phyloP scores from a whole-genome alignment of 192 early-diverging fungal genomes.

The Haplosporangium gracile region DNA sequence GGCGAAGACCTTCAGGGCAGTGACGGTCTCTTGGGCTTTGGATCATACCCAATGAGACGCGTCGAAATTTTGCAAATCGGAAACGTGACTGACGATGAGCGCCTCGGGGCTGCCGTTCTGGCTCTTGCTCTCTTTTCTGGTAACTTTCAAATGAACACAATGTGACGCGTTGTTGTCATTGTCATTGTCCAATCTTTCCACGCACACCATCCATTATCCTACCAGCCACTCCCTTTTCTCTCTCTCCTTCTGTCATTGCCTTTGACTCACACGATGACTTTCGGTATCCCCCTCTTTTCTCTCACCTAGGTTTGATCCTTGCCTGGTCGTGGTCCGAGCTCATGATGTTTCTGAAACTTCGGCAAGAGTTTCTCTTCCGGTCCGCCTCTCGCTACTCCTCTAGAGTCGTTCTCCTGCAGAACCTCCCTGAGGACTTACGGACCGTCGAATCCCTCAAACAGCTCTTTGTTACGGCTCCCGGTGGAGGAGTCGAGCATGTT shows the following conservation, averaged over 20 bases:
- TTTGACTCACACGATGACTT: not conserved
- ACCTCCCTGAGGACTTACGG: slow-evolving; percentile 2
- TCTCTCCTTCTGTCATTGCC: not conserved
- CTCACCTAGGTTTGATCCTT: not conserved
- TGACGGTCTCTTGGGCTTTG: not conserved
- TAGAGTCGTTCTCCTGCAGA: slow-evolving; percentile 23
- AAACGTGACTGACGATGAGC: slow-evolving; percentile 21
- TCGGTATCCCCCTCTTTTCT: not conserved
- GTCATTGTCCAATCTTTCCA: not conserved
- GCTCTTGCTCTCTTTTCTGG: slow-evolving; percentile 3
- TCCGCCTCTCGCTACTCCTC: slow-evolving; percentile 16
- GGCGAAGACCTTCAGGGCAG: slow-evolving; percentile 2
- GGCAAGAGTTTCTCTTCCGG: slow-evolving; percentile 19
- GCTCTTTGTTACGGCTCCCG: slow-evolving; percentile 9
- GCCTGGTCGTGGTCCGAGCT: slow-evolving; percentile 19
- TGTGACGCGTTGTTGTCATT: not conserved
- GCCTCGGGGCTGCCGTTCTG: slow-evolving; percentile 26
- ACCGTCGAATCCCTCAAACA: slow-evolving; percentile 10
- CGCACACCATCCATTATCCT: not conserved
- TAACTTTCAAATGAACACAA: not conserved
- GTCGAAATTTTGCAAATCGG: slow-evolving; percentile 29
- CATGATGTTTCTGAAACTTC: slow-evolving; percentile 23
- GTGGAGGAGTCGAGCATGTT: slow-evolving; percentile 24
- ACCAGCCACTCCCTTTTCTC: not conserved
- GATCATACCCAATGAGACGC: not conserved